Evolutionary conservation across 257 asterid genomes (phyloP), one percentile per base, ranked within the genome.

Genomic region (Petrea volubilis): DNA sequence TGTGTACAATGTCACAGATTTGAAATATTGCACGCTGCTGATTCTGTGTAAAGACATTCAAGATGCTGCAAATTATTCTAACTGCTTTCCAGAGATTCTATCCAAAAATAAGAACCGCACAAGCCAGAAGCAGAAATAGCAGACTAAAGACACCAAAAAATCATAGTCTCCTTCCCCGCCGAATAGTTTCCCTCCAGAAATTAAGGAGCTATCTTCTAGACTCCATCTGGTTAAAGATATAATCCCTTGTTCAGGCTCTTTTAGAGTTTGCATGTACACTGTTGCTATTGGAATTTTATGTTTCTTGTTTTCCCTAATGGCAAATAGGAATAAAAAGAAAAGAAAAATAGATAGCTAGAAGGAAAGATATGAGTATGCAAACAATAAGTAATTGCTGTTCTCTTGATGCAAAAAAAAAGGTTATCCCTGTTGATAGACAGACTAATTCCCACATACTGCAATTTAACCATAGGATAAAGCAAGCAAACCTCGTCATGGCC

Each of bases 401-500:
- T 29, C 67, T 43, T 29, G 15, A 58, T 68, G 68, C 51, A 67
- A 67, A 68, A 50, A 6, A 57, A 29, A 33, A 13, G 9, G 18
- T 36, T 58, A 20, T 62, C 62, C 31, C 41, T 40, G 70, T 59
- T 43, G 12, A 60, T 56, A 17, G 52, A 44, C 7, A 70, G 63
- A 64, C 4, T 47, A 47, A 72, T 18, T 47, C 17, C 43, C 55
- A 71, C 49, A 34, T 24, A 68, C 69, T 51, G 67, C 49, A 64
- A 72, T 57, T 57, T 62, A 56, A 68, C 53, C 61, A 70, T 34
- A 64, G 55, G 68, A 13, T 40, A 69, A 71, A 63, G 47, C 68
- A 77, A 78, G 70, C 85, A 78, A 82, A 94, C 99, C 99, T 94
- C 99, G 44, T 91, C 97, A 43, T 94, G 99, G 70, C 98, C 96